Base-by-base conservation (phyloP, 2,329 filamentous ascomycete genomes). In the Sclerotinia minor region DNA sequence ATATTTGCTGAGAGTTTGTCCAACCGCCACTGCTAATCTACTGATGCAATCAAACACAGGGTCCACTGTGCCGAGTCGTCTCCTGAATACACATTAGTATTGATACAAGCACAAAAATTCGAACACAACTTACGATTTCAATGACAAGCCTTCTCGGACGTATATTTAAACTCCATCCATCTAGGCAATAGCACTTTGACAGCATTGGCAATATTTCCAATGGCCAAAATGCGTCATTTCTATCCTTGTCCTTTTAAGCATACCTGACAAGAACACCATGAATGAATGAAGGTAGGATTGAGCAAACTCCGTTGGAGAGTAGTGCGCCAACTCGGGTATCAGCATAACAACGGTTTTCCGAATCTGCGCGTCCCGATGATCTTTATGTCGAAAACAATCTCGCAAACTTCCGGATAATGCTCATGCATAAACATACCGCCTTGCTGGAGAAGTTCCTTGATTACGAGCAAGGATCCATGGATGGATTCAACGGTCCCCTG, bases 361-460 rank as follows among this genome's bases (percentile, higher is more conserved):
- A 73, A 98, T 95, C 47, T 93, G 90, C 5, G 88, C 82, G 73
- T 99, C 96, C 65, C 92, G 88, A 74, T 98, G 92, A 73, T 99
- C 95, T 78, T 96, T 96, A 78, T 96, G 92, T 70, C 91, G 90
- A 72, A 94, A 47, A 97, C 92, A 71, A 95, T 94, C 71, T 99
- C 95, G 77, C 94, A 98, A 15, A 92, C 90, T 73, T 96, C 92
- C 68, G 90, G 87, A 79, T 98, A 99, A 76, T 94, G 88, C 50
- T 94, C 92, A 75, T 97, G 93, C 95, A 99, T 98, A 79, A 96
- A 99, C 94, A 99, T 99, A 74, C 93, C 94, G 65, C 95, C 95
- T 77, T 97, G 94, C 71, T 95, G 87, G 24, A 99, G 87, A 59
- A 99, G 85, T 80, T 98, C 94, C 78, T 94, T 96, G 75, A 98